Evolutionary conservation across 305 asterid species (phyloP), one percentile per base, ranked within the genome.

Genomic region (Euphrasia arctica): DNA sequence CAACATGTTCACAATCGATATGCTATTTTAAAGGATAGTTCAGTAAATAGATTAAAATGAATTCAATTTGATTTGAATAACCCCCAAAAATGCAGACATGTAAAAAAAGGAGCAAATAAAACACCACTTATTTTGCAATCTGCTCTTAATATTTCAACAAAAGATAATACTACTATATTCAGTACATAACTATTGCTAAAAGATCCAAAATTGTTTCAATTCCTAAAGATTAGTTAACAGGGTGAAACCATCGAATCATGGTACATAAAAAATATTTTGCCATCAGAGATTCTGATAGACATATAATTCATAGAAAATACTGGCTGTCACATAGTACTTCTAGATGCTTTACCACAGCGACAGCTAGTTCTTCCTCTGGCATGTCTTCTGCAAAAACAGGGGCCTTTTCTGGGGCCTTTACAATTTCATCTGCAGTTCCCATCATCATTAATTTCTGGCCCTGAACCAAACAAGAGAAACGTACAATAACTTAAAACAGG

Each of bases 371-470:
- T 75, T 86, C 97, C 82, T 93, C 99, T 58, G 97, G 97, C 90
- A 90, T 73, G 82, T 93, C 99, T 77, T 93, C 99, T 9, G 81
- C 92, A 75, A 93, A 93, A 67, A 93, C 66, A 25, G 92, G 91
- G 25, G 89, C 89, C 70, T 90, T 88, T 73, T 93, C 97, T 34
- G 99, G 97, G 70, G 97, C 97, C 87, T 90, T 90, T 47, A 93
- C 84, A 58, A 93, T 82, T 80, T 90, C 99, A 76, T 86, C 97
- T 14, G 96, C 99, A 34, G 96, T 93, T 76, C 99, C 99, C 97
- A 90, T 93, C 99, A 93, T 90, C 99, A 93, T 93, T 73, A 93
- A 77, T 67, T 91, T 88, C 83, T 93, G 99, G 71, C 99, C 99
- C 99, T 93, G 72, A 60, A 69, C 49, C 68, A 71, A 62, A 50